phyloP scores from a whole-genome alignment of 257 asterid species.

The Capsicum baccatum region DNA sequence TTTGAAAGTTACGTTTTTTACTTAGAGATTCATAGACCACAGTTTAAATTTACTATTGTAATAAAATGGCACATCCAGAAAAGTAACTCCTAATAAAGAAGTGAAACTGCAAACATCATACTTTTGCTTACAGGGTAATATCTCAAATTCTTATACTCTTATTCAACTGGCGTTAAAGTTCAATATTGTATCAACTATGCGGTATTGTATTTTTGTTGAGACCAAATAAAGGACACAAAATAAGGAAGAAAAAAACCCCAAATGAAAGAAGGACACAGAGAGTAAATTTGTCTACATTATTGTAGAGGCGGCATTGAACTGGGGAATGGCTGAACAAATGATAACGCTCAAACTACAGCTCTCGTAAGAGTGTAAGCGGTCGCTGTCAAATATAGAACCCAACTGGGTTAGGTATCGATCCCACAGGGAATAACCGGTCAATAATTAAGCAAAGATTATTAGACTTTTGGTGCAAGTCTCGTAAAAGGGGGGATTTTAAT shows the following conservation, averaged over 20 bases:
- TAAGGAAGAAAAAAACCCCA: slow-evolving; percentile 43
- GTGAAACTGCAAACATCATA: slow-evolving; percentile 2
- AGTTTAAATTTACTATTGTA: background rate
- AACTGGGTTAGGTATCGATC: no score
- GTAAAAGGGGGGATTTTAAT: no score
- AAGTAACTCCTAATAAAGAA: background rate
- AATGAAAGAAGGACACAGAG: background rate
- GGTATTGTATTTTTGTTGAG: slow-evolving; percentile 44
- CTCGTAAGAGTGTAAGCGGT: no score
- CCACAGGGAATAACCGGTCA: no score
- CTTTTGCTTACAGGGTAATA: background rate
- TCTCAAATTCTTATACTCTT: background rate
- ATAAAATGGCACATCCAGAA: background rate
- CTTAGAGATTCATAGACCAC: background rate
- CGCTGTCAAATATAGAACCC: no score
- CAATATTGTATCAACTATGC: background rate
- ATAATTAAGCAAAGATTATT: no score
- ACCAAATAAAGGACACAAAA: slow-evolving; percentile 46
- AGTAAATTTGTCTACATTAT: no score
- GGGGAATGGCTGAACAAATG: no score
- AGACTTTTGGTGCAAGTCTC: no score
- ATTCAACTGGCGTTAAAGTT: slow-evolving; percentile 15
- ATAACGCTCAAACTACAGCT: no score
- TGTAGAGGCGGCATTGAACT: no score
- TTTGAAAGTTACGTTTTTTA: background rate